Evolutionary conservation across 2,329 filamentous ascomycete species (phyloP), one percentile per base, ranked within the genome.

Genomic region (Neophaeococcomyces mojaviensis): DNA sequence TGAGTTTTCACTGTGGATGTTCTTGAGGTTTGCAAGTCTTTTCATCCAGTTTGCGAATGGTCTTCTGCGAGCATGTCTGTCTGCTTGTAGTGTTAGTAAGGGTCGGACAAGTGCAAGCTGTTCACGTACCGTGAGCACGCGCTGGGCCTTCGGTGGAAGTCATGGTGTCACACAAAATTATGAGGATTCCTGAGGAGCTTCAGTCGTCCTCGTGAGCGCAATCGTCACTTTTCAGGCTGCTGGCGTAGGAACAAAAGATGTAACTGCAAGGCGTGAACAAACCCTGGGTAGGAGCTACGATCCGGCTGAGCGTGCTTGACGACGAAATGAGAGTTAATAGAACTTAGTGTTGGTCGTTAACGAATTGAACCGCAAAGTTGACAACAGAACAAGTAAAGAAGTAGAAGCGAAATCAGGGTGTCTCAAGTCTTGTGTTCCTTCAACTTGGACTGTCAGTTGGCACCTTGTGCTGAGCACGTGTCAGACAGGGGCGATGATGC

Each of bases 21-120:
- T 74, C 66, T 94, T 96, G 68, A 95, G 83, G 64, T 84, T 90
- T 51, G 88, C 82, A 47, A 97, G 78, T 61, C 89, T 89, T 74
- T 89, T 94, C 73, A 98, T 88, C 85, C 90, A 94, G 56, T 82
- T 86, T 38, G 89, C 79, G 63, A 97, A 97, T 19, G 89, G 90
- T 53, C 86, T 81, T 58, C 88, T 83, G 55, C 88, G 84, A 58
- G 77, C 78, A 60, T 81, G 74, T 55, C 81, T 78, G 64, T 88
- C 84, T 88, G 62, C 10, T 9, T 10, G 35, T 18, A n/a, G 32
- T 28, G 47, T 30, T 32, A 10, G 42, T 49, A 38, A 54, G 46
- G 33, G 34, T n/a, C 22, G 18, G 19, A 16, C 7, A 18, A 12
- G 16, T 33, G 18, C 33, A 24, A 38, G 16, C 34, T 10, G 20